These are phyloP conservation scores for Coniochaeta prunicola DNA, from an alignment of 2,329 filamentous ascomycete genomes.

Conservation along the genomic window DNA sequence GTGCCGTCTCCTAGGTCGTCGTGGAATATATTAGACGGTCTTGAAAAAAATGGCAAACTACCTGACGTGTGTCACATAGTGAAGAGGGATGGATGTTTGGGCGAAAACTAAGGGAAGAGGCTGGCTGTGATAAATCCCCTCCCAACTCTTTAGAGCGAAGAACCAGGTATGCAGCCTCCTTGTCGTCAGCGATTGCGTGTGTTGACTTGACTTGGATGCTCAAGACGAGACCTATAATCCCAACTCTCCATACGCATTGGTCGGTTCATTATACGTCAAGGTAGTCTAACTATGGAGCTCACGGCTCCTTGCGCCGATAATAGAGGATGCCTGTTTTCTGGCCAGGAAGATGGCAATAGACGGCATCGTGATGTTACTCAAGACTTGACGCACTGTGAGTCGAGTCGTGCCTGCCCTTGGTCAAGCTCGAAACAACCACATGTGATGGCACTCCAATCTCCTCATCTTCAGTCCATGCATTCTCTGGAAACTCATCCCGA, in stretches of 20 bases:
- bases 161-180: neutral
- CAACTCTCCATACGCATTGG: neutral
- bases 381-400: neutral
- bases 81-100: neutral
- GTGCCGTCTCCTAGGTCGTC: neutral
- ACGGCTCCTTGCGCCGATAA: neutral
- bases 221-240: neutral
- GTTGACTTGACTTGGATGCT: neutral
- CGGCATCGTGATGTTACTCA: neutral
- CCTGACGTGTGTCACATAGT: neutral
- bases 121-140: neutral
- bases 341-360: neutral
- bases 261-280: no score
- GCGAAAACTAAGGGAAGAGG: neutral
- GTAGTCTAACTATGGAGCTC: no score
- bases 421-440: neutral
- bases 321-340: neutral
- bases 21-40: neutral
- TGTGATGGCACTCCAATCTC: neutral
- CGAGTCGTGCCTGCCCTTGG: neutral
- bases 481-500: neutral
- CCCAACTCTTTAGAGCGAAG: neutral
- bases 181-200: neutral
- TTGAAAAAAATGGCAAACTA: neutral
- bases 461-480: neutral